Percentiles rank a stretch among this genome's conserved stretches.
Conservation (phyloP, 768 basidiomycete genomes). For the Flagelloscypha sp. region DNA sequence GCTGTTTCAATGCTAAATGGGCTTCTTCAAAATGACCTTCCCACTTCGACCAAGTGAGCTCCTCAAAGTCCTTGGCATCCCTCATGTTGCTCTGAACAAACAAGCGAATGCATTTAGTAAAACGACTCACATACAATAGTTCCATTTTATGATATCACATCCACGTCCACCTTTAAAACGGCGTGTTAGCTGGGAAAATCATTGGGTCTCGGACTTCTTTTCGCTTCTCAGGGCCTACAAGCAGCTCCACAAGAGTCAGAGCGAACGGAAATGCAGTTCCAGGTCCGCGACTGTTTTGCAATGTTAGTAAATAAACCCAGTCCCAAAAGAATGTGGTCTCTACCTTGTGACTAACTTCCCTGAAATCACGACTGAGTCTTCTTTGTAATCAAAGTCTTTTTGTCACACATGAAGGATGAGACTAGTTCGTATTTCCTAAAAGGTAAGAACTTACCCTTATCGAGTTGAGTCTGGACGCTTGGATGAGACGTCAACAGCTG, state of each 20-base stretch:
- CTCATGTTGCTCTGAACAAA: too few species aligned
- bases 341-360: constrained; percentile 73
- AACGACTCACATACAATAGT: too few species aligned
- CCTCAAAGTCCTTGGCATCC: too few species aligned
- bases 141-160: too few species aligned
- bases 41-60: too few species aligned
- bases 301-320: neutral
- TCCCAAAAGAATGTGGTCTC: constrained; percentile 8
- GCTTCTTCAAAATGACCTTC: too few species aligned
- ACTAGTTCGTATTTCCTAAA: neutral
- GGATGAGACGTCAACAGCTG: constrained; percentile 78
- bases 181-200: constrained; percentile 57
- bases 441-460: constrained; percentile 33
- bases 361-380: constrained; percentile 67
- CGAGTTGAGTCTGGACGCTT: constrained; percentile 52
- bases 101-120: too few species aligned
- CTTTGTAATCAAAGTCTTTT: constrained; percentile 65
- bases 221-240: constrained; percentile 57
- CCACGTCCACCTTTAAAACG: constrained; percentile 25
- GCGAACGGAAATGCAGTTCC: constrained; percentile 76
- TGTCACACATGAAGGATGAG: constrained; percentile 1
- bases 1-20: too few species aligned
- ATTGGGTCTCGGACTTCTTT: constrained; percentile 57
- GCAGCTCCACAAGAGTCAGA: constrained; percentile 61
- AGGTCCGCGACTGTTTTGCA: constrained; percentile 55